Percentiles rank a stretch among this genome's conserved stretches.
Conservation (phyloP, 2,329 filamentous ascomycete species). For the Sclerotinia minor region DNA sequence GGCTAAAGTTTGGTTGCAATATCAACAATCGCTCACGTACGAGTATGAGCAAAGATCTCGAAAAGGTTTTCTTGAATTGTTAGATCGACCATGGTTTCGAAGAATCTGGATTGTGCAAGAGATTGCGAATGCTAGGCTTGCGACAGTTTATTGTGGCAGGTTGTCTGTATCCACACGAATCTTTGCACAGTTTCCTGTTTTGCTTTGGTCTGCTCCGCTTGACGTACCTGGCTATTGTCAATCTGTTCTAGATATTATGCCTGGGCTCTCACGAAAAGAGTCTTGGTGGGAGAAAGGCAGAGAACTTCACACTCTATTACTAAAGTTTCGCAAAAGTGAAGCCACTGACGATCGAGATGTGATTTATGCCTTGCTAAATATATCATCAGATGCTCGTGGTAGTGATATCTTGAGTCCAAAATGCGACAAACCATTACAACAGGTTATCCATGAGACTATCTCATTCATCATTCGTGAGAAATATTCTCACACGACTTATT, state of each 20-base stretch:
- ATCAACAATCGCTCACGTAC: not conserved
- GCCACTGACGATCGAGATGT: conserved; percentile 27
- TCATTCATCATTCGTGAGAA: conserved; percentile 12
- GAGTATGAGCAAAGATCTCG: not conserved
- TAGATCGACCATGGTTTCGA: conserved; percentile 5
- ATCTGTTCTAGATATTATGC: conserved; percentile 28
- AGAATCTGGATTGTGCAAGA: conserved; percentile 20
- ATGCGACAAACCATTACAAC: not conserved
- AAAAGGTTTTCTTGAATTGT: not conserved
- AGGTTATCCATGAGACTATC: not conserved
- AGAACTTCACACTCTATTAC: conserved; percentile 22
- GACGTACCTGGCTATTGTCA: conserved; percentile 11
- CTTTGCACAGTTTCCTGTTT: conserved; percentile 21
- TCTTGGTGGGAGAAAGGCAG: conserved; percentile 24
- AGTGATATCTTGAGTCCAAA: not conserved
- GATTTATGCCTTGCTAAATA: conserved; percentile 26
- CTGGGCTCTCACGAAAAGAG: conserved; percentile 18
- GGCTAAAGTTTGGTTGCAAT: conserved; percentile 19
- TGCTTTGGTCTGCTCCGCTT: not conserved
- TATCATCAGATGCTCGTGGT: not conserved
- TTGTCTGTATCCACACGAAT: conserved; percentile 20
- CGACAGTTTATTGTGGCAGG: conserved; percentile 23
- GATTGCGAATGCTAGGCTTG: conserved; percentile 2
- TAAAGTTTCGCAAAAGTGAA: conserved; percentile 27
- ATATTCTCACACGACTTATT: not conserved